Evolutionary conservation across 2,329 filamentous ascomycete species (phyloP).

Genomic region (Aspergillus calidoustus): DNA sequence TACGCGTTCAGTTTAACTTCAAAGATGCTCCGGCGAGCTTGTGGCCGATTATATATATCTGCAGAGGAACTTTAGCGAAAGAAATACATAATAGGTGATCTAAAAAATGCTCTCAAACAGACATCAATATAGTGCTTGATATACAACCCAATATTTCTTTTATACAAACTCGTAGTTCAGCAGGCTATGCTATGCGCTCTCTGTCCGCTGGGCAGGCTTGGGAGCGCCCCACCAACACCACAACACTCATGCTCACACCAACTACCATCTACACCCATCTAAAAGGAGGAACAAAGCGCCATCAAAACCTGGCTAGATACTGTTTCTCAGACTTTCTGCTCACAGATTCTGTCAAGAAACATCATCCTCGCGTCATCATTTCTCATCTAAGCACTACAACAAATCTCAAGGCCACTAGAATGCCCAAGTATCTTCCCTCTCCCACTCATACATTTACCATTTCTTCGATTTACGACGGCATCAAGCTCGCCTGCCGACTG

Average conservation of each 20-base stretch:
- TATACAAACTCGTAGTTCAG: too few relatives aligned
- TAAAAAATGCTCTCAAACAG: too few relatives aligned
- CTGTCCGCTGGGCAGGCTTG: not conserved
- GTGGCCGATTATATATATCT: too few relatives aligned
- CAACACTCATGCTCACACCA: not conserved
- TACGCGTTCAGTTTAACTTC: too few relatives aligned
- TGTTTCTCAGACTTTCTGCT: not conserved
- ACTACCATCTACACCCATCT: not conserved
- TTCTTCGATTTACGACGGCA: slow-evolving; percentile 81
- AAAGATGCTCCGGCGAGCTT: too few relatives aligned
- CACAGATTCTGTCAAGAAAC: not conserved
- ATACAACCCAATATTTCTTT: too few relatives aligned
- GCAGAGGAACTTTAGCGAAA: too few relatives aligned
- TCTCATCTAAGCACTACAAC: not conserved
- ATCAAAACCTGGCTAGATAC: not conserved
- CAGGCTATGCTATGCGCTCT: too few relatives aligned
- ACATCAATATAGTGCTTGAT: too few relatives aligned
- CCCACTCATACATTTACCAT: slow-evolving; percentile 69
- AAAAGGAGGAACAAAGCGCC: not conserved
- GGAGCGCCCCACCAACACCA: not conserved
- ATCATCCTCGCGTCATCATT: not conserved
- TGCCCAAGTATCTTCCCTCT: slow-evolving; percentile 39
- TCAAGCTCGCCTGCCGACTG: slow-evolving; percentile 76
- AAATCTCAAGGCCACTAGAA: slow-evolving; percentile 13
- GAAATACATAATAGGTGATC: too few relatives aligned